A percentile compares a stretch with the other conserved stretches of the same genome.
phyloP scores from a whole-genome alignment of 352 stramenopile species.

The Hyaloperonospora arabidopsidis region DNA sequence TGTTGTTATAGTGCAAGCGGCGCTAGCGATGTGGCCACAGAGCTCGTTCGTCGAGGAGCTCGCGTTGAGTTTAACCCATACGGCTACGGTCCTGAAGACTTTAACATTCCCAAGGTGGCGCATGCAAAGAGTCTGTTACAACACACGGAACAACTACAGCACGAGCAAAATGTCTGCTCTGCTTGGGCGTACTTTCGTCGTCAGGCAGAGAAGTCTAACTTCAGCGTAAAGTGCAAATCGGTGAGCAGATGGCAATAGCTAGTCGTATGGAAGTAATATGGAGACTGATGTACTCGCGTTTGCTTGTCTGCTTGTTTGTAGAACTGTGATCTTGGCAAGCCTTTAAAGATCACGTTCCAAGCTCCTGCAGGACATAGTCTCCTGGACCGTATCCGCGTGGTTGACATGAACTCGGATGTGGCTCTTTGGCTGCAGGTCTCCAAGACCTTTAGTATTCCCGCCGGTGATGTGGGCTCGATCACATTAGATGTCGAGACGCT shows the following conservation, averaged over 20 bases:
- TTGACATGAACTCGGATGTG: conserved; percentile 81
- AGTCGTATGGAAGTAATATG: neutral
- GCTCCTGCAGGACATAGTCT: conserved; percentile 58
- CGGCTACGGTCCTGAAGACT: conserved; percentile 79
- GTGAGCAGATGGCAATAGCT: conserved; percentile 23
- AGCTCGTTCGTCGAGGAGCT: conserved; percentile 67
- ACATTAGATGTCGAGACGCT: conserved; percentile 78
- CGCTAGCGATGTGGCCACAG: conserved; percentile 56
- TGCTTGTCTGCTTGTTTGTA: conserved; percentile 19
- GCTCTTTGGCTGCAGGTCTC: conserved; percentile 79
- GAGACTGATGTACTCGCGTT: conserved; percentile 3
- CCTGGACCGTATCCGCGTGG: conserved; percentile 72
- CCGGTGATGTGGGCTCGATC: conserved; percentile 69
- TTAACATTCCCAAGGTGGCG: conserved; percentile 72
- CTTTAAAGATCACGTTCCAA: conserved; percentile 70
- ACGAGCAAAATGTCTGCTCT: conserved; percentile 68
- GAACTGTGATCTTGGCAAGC: conserved; percentile 76
- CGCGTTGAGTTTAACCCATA: conserved; percentile 78
- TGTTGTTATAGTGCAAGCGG: conserved; percentile 45
- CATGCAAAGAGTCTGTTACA: conserved; percentile 79
- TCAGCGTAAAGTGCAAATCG: conserved; percentile 66
- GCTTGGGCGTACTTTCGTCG: conserved; percentile 75
- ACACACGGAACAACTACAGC: conserved; percentile 80
- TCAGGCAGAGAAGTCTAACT: conserved; percentile 58
- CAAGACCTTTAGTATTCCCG: conserved; percentile 75